phyloP scores from a whole-genome alignment of 441 rosid genomes.

The Breynia disticha region DNA sequence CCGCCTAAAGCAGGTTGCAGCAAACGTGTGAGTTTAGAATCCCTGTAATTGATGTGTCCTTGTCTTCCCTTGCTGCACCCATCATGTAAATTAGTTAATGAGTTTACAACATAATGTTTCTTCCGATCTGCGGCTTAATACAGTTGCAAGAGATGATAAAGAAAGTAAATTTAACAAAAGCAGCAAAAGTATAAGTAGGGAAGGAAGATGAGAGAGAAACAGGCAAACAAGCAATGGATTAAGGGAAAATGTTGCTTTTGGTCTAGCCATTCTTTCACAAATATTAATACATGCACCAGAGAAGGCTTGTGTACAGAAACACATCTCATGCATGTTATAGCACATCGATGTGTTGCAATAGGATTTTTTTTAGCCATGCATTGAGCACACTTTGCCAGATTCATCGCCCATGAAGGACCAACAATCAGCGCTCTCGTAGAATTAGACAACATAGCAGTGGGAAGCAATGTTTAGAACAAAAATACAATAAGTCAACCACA shows the following conservation, averaged over 20 bases:
- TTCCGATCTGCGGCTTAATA: background rate
- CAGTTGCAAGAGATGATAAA: background rate
- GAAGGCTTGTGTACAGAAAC: no score
- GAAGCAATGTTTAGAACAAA: no score
- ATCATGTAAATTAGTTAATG: conserved; percentile 10
- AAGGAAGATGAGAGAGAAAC: background rate
- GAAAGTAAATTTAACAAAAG: background rate
- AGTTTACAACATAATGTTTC: background rate
- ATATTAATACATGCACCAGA: background rate
- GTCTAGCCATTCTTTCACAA: background rate
- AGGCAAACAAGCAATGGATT: background rate
- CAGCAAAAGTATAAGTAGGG: background rate
- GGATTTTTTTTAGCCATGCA: no score
- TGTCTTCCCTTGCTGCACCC: conserved; percentile 76
- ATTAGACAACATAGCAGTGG: no score
- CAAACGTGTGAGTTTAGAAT: conserved; percentile 82
- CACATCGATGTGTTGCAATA: no score
- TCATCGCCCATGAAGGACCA: no score
- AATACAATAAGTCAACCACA: no score
- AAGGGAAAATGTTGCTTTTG: background rate
- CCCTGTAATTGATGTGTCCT: conserved; percentile 89
- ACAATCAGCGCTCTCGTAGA: no score
- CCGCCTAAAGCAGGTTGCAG: conserved; percentile 91
- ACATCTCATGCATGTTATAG: no score
- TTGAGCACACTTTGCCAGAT: no score